These are phyloP conservation scores for Microdochium bolleyi DNA, from an alignment of 2,329 filamentous ascomycete species.

Conservation along the genomic window DNA sequence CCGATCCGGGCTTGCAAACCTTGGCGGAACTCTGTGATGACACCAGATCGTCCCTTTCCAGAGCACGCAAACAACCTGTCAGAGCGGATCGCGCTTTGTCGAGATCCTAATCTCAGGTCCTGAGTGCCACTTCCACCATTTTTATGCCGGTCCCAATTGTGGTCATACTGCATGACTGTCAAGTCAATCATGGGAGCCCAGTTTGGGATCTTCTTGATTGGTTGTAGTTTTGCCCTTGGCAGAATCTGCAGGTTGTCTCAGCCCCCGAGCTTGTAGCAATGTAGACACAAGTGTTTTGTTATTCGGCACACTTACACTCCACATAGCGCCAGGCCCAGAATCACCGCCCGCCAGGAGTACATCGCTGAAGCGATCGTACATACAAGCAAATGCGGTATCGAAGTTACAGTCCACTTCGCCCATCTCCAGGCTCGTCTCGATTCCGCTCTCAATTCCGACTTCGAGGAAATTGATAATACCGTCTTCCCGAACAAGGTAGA, in stretches of 20 bases:
- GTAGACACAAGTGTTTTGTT: constrained; percentile 3
- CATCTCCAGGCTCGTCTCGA: constrained; percentile 48
- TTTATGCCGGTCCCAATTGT: constrained; percentile 28
- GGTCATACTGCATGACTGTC: constrained; percentile 15
- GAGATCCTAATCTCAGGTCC: constrained; percentile 36
- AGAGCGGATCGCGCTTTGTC: constrained; percentile 16
- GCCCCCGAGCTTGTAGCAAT: constrained; percentile 36
- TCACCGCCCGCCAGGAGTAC: constrained; percentile 75
- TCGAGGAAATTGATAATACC: constrained; percentile 70
- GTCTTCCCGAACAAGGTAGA: constrained; percentile 85
- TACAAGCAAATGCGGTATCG: constrained; percentile 71
- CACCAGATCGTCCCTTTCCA: constrained; percentile 53
- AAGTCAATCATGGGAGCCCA: constrained; percentile 3
- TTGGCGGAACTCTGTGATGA: constrained; percentile 60
- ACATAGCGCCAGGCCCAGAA: constrained; percentile 69
- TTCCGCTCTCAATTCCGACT: constrained; percentile 48
- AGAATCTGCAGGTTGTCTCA: background rate
- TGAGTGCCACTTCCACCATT: constrained; percentile 25
- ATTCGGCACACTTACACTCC: constrained; percentile 44
- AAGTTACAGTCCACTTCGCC: constrained; percentile 67
- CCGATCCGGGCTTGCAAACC: constrained; percentile 64
- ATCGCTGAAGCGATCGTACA: constrained; percentile 62
- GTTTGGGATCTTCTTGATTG: constrained; percentile 4
- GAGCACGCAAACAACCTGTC: constrained; percentile 61
- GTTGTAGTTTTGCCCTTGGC: constrained; percentile 4